A percentile compares a stretch with the other conserved stretches of the same genome.
These are phyloP conservation scores for Gynostemma pentaphyllum DNA, from an alignment of 306 rosid species.

Conservation along the genomic window DNA sequence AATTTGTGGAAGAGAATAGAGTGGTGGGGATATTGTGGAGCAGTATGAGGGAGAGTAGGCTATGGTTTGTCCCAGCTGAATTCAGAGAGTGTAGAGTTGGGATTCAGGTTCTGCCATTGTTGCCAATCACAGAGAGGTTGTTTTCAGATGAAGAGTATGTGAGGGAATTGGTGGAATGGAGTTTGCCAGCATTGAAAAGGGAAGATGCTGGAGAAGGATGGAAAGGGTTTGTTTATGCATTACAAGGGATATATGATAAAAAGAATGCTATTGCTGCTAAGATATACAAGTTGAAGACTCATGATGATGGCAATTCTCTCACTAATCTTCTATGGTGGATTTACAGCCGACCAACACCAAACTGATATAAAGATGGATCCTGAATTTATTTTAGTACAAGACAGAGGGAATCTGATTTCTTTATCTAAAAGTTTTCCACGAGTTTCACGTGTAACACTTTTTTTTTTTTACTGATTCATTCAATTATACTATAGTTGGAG, in stretches of 20 bases:
- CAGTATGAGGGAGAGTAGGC: slow-evolving; percentile 65
- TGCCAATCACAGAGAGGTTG: slow-evolving; percentile 52
- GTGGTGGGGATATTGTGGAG: slow-evolving; percentile 66
- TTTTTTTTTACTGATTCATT: background rate
- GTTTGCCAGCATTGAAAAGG: slow-evolving; percentile 44
- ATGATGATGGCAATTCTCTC: slow-evolving; percentile 68
- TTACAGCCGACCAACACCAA: slow-evolving; percentile 33
- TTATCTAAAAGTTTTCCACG: background rate
- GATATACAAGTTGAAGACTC: slow-evolving; percentile 33
- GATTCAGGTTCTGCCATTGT: slow-evolving; percentile 58
- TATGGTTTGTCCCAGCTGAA: slow-evolving; percentile 78
- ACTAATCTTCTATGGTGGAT: slow-evolving; percentile 82
- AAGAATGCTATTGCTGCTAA: slow-evolving; percentile 32
- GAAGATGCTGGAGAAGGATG: slow-evolving; percentile 77
- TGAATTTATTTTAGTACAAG: background rate
- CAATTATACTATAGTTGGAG: no score
- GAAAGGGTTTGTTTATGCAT: slow-evolving; percentile 65
- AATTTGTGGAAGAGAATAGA: slow-evolving; percentile 41
- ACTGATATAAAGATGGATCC: background rate
- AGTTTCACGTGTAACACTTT: background rate
- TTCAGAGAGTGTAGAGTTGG: slow-evolving; percentile 74
- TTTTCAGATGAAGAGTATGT: slow-evolving; percentile 45
- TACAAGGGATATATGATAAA: slow-evolving; percentile 50
- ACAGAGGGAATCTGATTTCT: background rate
- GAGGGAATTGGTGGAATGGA: slow-evolving; percentile 67